Conservation (phyloP, 2,329 filamentous ascomycete genomes). For the Penicillium verrucosum region DNA sequence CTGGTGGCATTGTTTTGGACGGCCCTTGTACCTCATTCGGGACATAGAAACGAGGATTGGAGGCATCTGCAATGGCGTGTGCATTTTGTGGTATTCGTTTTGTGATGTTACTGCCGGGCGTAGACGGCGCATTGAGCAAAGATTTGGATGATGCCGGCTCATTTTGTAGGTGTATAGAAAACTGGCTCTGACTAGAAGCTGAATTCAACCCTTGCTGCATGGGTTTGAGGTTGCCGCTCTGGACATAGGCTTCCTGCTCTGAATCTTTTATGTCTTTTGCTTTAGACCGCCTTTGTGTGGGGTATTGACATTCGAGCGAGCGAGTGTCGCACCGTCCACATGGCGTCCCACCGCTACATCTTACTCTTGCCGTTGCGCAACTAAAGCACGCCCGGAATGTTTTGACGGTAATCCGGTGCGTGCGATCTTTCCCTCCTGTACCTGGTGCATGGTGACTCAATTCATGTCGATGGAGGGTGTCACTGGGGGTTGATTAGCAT, state of each 20-base stretch:
- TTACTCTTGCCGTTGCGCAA: conserved; percentile 40
- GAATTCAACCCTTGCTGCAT: background rate
- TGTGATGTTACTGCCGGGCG: background rate
- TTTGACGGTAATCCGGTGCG: conserved; percentile 42
- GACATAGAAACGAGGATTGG: conserved; percentile 7
- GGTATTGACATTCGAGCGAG: conserved; percentile 39
- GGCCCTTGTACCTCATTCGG: conserved; percentile 6
- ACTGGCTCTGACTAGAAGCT: conserved; percentile 4
- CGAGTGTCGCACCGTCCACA: conserved; percentile 39
- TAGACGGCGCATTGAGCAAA: conserved; percentile 1
- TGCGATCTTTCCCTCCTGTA: conserved; percentile 33
- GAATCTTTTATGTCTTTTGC: conserved; percentile 22
- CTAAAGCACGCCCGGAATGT: conserved; percentile 42
- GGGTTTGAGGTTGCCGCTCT: conserved; percentile 3
- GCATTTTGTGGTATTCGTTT: conserved; percentile 1
- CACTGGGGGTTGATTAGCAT: conserved; percentile 21
- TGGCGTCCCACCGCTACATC: conserved; percentile 39
- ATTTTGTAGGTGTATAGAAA: conserved; percentile 4
- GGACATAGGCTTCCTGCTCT: conserved; percentile 9
- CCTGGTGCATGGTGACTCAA: conserved; percentile 39
- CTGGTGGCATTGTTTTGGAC: conserved; percentile 10
- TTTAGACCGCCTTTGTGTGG: conserved; percentile 39
- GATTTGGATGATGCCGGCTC: background rate
- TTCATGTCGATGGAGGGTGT: conserved; percentile 42
- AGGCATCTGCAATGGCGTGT: background rate